These are phyloP conservation scores for Trichoderma oligosporum DNA, from an alignment of 2,329 filamentous ascomycete species.

Conservation along the genomic window DNA sequence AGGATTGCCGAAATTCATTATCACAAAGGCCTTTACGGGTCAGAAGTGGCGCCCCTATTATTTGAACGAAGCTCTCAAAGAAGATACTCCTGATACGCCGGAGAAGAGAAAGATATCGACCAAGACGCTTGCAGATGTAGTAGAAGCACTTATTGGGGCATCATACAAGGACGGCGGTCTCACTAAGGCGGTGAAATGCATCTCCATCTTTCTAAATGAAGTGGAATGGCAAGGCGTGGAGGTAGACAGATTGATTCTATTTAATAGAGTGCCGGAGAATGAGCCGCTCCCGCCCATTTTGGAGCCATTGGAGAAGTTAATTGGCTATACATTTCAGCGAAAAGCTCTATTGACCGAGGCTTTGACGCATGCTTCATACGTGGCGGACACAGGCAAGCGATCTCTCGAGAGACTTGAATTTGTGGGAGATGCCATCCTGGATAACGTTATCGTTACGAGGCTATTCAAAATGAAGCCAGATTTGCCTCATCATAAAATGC, in stretches of 20 bases:
- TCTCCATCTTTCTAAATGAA: slow-evolving; percentile 63
- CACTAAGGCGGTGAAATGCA: slow-evolving; percentile 57
- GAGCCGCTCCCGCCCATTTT: slow-evolving; percentile 40
- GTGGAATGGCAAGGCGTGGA: slow-evolving; percentile 50
- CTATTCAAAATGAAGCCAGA: slow-evolving; percentile 49
- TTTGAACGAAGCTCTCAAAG: slow-evolving; percentile 36
- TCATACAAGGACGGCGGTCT: slow-evolving; percentile 67
- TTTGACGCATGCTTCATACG: slow-evolving; percentile 69
- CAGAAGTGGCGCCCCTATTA: slow-evolving; percentile 69
- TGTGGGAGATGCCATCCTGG: slow-evolving; percentile 79
- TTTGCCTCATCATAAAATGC: slow-evolving; percentile 59
- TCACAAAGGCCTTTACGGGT: slow-evolving; percentile 63
- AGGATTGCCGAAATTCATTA: slow-evolving; percentile 69
- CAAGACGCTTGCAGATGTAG: slow-evolving; percentile 81
- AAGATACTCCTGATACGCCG: background rate
- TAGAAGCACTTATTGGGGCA: slow-evolving; percentile 80
- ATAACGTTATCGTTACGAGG: slow-evolving; percentile 66
- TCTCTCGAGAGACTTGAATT: slow-evolving; percentile 77
- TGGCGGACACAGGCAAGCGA: slow-evolving; percentile 38
- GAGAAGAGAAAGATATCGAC: slow-evolving; percentile 52
- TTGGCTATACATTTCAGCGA: slow-evolving; percentile 70
- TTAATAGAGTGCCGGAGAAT: slow-evolving; percentile 36
- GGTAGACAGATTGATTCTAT: slow-evolving; percentile 42
- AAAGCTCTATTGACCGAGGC: slow-evolving; percentile 70
- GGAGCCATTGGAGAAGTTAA: slow-evolving; percentile 55